Conservation (phyloP, 768 basidiomycete genomes). For the Sporobolomyces phaffii region DNA sequence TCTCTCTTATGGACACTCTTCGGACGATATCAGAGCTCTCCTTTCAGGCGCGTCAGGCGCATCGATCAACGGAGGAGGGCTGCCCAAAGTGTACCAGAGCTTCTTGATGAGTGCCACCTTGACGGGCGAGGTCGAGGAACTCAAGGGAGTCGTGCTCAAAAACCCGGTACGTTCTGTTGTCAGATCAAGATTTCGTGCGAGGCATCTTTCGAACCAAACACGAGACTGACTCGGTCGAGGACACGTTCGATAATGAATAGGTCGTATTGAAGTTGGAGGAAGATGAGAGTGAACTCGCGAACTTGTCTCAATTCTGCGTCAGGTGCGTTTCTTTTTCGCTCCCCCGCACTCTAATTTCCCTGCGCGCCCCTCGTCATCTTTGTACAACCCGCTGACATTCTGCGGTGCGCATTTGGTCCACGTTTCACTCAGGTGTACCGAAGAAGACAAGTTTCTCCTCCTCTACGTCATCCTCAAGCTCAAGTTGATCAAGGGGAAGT, state of each 20-base stretch:
- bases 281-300: constrained; percentile 70
- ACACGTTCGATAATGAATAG: constrained; percentile 50
- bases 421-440: constrained; percentile 80
- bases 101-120: constrained; percentile 97
- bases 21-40: constrained; percentile 73
- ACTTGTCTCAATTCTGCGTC: constrained; percentile 79
- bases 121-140: constrained; percentile 86
- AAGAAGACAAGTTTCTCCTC: constrained; percentile 94
- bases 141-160: constrained; percentile 79
- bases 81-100: constrained; percentile 77
- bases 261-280: constrained; percentile 82
- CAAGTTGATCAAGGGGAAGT: constrained; percentile 90
- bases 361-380: no score
- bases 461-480: constrained; percentile 95
- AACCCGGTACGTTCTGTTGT: constrained; percentile 62
- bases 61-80: constrained; percentile 57
- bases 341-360: background rate
- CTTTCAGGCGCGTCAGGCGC: constrained; percentile 46
- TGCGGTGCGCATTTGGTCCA: background rate
- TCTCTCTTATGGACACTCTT: constrained; percentile 84
- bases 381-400: no score
- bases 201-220: no score
- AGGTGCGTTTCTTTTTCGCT: constrained; percentile 50
- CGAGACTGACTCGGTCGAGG: background rate
- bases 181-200: no score